Evolutionary conservation across 2,329 filamentous ascomycete species (phyloP).

Genomic region (Trichoderma atrobrunneum): DNA sequence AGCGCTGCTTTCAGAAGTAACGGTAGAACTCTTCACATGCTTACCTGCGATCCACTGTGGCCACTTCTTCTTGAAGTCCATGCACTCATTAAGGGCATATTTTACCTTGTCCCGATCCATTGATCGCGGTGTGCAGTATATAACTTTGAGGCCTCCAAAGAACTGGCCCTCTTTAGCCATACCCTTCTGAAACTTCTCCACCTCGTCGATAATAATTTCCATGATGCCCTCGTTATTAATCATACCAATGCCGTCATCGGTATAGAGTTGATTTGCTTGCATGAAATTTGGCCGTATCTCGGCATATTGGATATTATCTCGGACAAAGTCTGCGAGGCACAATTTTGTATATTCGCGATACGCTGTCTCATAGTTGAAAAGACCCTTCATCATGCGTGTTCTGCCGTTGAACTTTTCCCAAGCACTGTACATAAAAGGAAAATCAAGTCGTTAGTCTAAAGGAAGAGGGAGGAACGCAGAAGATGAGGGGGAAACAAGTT

Average conservation of each 20-base stretch:
- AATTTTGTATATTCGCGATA: slow-evolving; percentile 59
- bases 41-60: slow-evolving; percentile 62
- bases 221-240: slow-evolving; percentile 60
- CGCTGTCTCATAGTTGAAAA: slow-evolving; percentile 64
- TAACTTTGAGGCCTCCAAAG: slow-evolving; percentile 66
- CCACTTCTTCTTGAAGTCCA: slow-evolving; percentile 56
- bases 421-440: slow-evolving; percentile 35
- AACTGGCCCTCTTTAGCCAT: slow-evolving; percentile 32
- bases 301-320: slow-evolving; percentile 67
- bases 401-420: slow-evolving; percentile 65
- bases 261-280: slow-evolving; percentile 59
- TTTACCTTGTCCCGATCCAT: slow-evolving; percentile 49
- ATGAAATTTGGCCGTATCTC: slow-evolving; percentile 70
- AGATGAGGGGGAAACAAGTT: neutral
- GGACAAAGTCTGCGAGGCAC: slow-evolving; percentile 60
- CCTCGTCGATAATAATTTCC: slow-evolving; percentile 55
- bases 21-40: slow-evolving; percentile 19
- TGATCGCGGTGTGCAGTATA: slow-evolving; percentile 67
- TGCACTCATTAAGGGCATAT: slow-evolving; percentile 57
- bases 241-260: slow-evolving; percentile 50
- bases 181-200: slow-evolving; percentile 45
- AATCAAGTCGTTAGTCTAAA: neutral
- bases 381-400: slow-evolving; percentile 69
- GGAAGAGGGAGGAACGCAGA: accelerated
- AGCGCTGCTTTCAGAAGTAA: neutral